Evolutionary conservation across 352 stramenopile genomes (phyloP).

Genomic region (Aphanomyces stellatus): DNA sequence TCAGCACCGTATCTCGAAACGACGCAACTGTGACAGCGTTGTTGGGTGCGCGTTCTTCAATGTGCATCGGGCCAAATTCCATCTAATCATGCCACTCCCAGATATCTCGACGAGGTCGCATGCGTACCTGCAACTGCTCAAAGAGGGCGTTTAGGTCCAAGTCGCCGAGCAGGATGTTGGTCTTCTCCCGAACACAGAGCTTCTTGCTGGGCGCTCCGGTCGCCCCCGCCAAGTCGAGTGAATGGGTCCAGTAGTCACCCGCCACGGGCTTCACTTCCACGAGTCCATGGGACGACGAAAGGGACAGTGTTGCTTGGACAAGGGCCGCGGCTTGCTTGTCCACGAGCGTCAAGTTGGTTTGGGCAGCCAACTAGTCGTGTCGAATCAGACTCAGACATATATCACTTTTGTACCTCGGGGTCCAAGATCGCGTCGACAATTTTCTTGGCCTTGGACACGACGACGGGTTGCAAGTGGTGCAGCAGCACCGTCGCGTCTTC

Average conservation of each 20-base stretch:
- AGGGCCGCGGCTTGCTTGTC: conserved; percentile 16
- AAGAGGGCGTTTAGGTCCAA: conserved; percentile 10
- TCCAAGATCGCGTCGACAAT: conserved; percentile 65
- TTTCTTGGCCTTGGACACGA: conserved; percentile 74
- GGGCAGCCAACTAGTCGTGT: conserved; percentile 13
- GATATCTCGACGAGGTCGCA: background rate
- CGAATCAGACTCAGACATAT: no score
- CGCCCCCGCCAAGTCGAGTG: background rate
- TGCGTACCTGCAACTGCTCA: conserved; percentile 2
- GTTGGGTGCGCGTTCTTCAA: background rate
- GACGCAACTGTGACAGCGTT: background rate
- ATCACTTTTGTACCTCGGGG: conserved; percentile 49
- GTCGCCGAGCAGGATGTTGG: conserved; percentile 11
- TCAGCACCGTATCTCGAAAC: background rate
- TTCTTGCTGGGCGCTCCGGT: background rate
- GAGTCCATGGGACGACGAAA: background rate
- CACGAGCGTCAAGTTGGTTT: conserved; percentile 7
- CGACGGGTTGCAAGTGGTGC: conserved; percentile 55
- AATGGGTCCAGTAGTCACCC: background rate
- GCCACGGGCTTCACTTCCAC: background rate
- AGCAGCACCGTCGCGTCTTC: conserved; percentile 61
- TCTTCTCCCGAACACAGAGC: conserved; percentile 13
- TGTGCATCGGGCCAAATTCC: conserved; percentile 1
- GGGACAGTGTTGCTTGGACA: background rate
- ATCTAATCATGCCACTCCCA: background rate